These are phyloP conservation scores for Melanomma pulvis-pyrius DNA, from an alignment of 495 filamentous ascomycete species.

Conservation along the genomic window DNA sequence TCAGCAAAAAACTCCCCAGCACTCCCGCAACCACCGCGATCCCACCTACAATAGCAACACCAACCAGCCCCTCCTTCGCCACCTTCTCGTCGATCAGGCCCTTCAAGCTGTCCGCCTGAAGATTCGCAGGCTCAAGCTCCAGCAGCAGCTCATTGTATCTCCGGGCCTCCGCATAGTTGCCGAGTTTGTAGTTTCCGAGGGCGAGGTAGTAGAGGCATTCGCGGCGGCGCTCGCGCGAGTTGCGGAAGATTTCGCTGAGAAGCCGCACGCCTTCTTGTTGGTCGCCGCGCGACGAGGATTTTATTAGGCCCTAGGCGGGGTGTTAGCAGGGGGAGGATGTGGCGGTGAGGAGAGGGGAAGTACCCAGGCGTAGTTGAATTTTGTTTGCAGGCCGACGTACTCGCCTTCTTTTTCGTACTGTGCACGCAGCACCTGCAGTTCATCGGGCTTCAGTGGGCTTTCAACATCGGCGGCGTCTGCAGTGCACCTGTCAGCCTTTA, in stretches of 20 bases:
- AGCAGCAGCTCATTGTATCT: slow-evolving; percentile 91
- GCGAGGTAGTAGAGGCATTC: slow-evolving; percentile 98
- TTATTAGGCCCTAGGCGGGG: slow-evolving; percentile 77
- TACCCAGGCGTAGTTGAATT: slow-evolving; percentile 99
- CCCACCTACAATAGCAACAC: slow-evolving; percentile 95
- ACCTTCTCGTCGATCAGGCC: slow-evolving; percentile 94
- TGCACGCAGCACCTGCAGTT: slow-evolving; percentile 85
- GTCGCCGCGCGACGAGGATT: slow-evolving; percentile 77
- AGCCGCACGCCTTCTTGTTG: slow-evolving; percentile 95
- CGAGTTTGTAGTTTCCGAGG: slow-evolving; percentile 95
- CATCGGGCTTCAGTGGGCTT: slow-evolving; percentile 84
- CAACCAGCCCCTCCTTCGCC: slow-evolving; percentile 87
- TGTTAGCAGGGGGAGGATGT: neutral
- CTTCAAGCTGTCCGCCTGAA: slow-evolving; percentile 84
- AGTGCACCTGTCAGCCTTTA: slow-evolving; percentile 28
- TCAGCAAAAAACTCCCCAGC: slow-evolving; percentile 81
- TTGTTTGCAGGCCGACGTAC: slow-evolving; percentile 95
- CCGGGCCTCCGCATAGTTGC: slow-evolving; percentile 92
- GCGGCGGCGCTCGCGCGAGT: slow-evolving; percentile 82
- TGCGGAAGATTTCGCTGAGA: slow-evolving; percentile 95
- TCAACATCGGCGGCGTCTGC: slow-evolving; percentile 96
- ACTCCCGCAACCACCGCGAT: slow-evolving; percentile 92
- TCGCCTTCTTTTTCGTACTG: slow-evolving; percentile 97
- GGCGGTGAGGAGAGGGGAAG: slow-evolving; percentile 25
- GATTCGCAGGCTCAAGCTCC: slow-evolving; percentile 83